A percentile compares a stretch with the other conserved stretches of the same genome.
These are phyloP conservation scores for Thelonectria blattea DNA, from an alignment of 2,329 filamentous ascomycete species.

Conservation along the genomic window DNA sequence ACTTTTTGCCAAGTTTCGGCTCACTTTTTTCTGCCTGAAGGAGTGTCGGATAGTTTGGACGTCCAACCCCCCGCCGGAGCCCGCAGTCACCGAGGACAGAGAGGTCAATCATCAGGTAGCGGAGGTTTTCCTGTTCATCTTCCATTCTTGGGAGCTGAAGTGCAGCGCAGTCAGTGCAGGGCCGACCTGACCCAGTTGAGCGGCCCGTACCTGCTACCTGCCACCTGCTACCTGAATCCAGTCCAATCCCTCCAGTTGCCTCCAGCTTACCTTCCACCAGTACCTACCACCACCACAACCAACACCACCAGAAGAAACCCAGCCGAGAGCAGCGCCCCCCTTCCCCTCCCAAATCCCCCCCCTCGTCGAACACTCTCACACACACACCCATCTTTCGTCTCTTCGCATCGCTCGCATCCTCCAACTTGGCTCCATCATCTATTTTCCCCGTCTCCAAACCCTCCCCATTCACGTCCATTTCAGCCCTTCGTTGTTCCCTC, in stretches of 20 bases:
- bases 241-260: not conserved
- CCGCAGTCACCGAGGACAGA: not conserved
- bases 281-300: not conserved
- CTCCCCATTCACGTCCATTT: conserved; percentile 6
- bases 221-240: not conserved
- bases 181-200: too few relatives aligned
- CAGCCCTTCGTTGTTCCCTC: not conserved
- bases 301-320: not conserved
- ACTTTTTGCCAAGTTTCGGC: not conserved
- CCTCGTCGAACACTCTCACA: not conserved
- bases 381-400: conserved; percentile 10
- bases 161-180: not conserved
- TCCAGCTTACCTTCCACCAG: not conserved
- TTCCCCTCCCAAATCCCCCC: not conserved
- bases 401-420: conserved; percentile 11
- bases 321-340: not conserved
- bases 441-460: conserved; percentile 8
- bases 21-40: not conserved
- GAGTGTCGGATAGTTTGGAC: not conserved
- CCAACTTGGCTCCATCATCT: conserved; percentile 10
- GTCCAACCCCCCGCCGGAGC: not conserved
- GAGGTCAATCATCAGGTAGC: too few relatives aligned
- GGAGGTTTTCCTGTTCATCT: too few relatives aligned
- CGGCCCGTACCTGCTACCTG: not conserved
- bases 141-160: too few relatives aligned